Conservation (phyloP, 164 flowering plant genomes). For the Piper longum region DNA sequence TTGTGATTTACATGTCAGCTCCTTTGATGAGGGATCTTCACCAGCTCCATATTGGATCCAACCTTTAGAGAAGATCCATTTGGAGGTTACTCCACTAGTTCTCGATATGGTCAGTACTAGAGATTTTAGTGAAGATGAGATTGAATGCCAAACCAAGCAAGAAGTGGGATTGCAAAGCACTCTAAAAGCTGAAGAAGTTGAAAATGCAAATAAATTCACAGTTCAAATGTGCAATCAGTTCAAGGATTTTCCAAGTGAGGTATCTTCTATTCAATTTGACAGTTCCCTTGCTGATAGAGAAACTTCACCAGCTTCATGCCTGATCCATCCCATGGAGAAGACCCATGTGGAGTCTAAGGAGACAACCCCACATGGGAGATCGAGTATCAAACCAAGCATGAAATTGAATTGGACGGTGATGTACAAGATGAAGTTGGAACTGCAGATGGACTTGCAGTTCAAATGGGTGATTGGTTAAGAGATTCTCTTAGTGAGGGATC, state of each 20-base stretch:
- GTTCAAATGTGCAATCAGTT: neutral
- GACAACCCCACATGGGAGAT: neutral
- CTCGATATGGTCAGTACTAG: too few relatives aligned
- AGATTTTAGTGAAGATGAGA: slow-evolving; percentile 41
- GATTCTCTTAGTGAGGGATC: slow-evolving; percentile 19
- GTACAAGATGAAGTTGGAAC: slow-evolving; percentile 10
- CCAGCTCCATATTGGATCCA: too few relatives aligned
- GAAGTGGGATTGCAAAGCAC: slow-evolving; percentile 20
- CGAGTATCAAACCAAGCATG: slow-evolving; percentile 22
- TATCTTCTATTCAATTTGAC: too few relatives aligned
- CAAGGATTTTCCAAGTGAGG: too few relatives aligned
- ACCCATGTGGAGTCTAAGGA: neutral
- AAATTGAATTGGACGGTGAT: slow-evolving; percentile 16
- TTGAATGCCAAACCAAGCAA: slow-evolving; percentile 39
- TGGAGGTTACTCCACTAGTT: too few relatives aligned
- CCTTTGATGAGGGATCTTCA: too few relatives aligned
- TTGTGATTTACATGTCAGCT: too few relatives aligned
- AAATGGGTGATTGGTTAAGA: slow-evolving; percentile 7
- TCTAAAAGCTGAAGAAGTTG: slow-evolving; percentile 11
- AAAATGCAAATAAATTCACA: slow-evolving; percentile 9
- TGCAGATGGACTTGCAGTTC: slow-evolving; percentile 5
- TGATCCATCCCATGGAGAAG: neutral
- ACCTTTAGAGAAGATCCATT: too few relatives aligned
- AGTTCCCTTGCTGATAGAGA: too few relatives aligned
- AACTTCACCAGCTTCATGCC: too few relatives aligned